Evolutionary conservation across 2,329 filamentous ascomycete species (phyloP).

Genomic region (Fusarium sarcochroum): DNA sequence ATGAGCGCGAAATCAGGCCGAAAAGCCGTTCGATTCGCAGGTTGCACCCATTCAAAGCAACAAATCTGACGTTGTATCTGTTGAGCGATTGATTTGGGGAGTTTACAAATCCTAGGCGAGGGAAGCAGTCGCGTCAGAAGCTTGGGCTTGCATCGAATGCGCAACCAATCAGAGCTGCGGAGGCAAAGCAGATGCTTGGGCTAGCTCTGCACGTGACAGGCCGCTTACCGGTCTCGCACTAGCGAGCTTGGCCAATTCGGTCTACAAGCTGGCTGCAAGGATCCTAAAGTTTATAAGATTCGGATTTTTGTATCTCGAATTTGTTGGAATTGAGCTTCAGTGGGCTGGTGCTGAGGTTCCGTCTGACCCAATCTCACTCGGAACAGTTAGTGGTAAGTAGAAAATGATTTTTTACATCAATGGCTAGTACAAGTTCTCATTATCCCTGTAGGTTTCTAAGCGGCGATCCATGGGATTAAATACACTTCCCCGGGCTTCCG

Average conservation of each 20-base stretch:
- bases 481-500: conserved; percentile 41
- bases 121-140: conserved; percentile 29
- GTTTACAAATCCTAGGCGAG: conserved; percentile 9
- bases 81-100: conserved; percentile 2
- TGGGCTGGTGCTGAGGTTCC: conserved; percentile 14
- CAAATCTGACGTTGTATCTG: not conserved
- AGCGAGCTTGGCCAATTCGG: conserved; percentile 5
- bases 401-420: conserved; percentile 3
- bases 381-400: conserved; percentile 29
- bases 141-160: conserved; percentile 28
- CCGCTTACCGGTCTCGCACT: not conserved
- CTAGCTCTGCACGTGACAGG: conserved; percentile 28
- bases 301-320: conserved; percentile 26
- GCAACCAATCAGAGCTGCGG: conserved; percentile 35
- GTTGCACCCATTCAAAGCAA: conserved; percentile 11
- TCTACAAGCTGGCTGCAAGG: conserved; percentile 24
- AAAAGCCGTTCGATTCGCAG: conserved; percentile 10
- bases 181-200: not conserved
- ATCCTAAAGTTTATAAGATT: conserved; percentile 17
- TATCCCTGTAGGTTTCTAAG: conserved; percentile 18
- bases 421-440: conserved; percentile 24
- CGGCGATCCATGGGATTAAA: conserved; percentile 41
- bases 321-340: conserved; percentile 9
- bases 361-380: not conserved
- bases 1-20: conserved; percentile 1